These are phyloP conservation scores for Posidonia oceanica DNA, from an alignment of 116 monocot genomes.

Conservation along the genomic window DNA sequence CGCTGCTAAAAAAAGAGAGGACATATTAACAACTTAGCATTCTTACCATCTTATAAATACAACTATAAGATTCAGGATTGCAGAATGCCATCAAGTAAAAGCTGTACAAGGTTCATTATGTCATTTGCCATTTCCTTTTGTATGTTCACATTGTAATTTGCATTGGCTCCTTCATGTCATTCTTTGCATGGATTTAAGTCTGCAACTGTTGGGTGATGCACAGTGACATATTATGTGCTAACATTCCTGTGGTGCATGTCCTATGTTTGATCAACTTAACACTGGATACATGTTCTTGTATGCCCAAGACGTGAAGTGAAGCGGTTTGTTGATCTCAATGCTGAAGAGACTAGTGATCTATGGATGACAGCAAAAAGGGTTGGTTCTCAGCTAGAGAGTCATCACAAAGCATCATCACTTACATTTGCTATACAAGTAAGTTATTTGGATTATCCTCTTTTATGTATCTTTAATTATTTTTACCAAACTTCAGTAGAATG, in stretches of 20 bases:
- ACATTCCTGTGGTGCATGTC: background rate
- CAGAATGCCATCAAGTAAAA: background rate
- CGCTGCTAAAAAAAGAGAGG: too few species aligned
- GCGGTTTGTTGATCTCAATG: constrained; percentile 66
- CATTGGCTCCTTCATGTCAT: background rate
- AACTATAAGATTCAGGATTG: background rate
- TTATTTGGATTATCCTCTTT: background rate
- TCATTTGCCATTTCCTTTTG: background rate
- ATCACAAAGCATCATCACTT: constrained; percentile 73
- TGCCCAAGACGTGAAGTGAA: constrained; percentile 88
- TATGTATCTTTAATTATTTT: too few species aligned
- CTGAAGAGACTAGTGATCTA: constrained; percentile 66
- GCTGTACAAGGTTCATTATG: background rate
- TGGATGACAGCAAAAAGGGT: constrained; percentile 79
- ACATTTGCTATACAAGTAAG: constrained; percentile 78
- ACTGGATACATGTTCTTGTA: constrained; percentile 70
- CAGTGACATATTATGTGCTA: background rate
- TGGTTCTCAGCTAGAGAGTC: constrained; percentile 50
- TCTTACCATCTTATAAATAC: too few species aligned
- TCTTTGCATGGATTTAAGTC: background rate
- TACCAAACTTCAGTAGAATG: too few species aligned
- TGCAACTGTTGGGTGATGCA: background rate
- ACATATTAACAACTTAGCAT: too few species aligned
- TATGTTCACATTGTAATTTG: background rate
- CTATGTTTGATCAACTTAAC: constrained; percentile 42